Conservation (phyloP, 176 grass and related monocot genomes). For the Tillandsia leiboldiana region DNA sequence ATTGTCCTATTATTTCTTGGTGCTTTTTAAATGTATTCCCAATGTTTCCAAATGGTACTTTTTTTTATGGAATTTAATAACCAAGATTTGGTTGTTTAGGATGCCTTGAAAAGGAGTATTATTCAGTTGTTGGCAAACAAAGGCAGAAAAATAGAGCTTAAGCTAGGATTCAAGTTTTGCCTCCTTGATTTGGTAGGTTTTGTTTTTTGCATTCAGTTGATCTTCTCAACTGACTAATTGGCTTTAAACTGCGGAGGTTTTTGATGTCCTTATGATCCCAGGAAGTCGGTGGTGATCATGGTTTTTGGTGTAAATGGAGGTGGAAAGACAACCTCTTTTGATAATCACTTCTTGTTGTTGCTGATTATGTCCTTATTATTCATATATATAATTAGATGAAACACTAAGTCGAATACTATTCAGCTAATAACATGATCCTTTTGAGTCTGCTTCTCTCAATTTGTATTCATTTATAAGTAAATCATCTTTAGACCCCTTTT, state of each 20-base stretch:
- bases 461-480: no score
- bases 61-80: not conserved
- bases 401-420: no score
- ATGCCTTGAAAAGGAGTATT: conserved; percentile 61
- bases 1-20: no score
- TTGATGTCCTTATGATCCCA: conserved; percentile 27
- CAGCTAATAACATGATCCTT: no score
- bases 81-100: conserved; percentile 24
- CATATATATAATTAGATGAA: no score
- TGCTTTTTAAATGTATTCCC: not conserved
- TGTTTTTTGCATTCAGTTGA: not conserved
- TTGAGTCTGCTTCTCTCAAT: no score
- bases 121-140: conserved; percentile 65
- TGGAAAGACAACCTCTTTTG: conserved; percentile 85
- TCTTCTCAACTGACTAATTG: not conserved
- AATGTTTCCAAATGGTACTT: not conserved
- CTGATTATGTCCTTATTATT: not conserved
- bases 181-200: not conserved
- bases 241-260: conserved; percentile 10
- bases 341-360: conserved; percentile 27
- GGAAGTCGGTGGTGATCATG: conserved; percentile 80
- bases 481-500: no score
- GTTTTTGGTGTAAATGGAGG: conserved; percentile 94
- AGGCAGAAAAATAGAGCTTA: conserved; percentile 67
- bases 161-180: conserved; percentile 76